Percentiles rank a stretch among this genome's conserved stretches.
Evolutionary conservation across 768 basidiomycete genomes (phyloP).

Genomic region (Boletus reticulatus): DNA sequence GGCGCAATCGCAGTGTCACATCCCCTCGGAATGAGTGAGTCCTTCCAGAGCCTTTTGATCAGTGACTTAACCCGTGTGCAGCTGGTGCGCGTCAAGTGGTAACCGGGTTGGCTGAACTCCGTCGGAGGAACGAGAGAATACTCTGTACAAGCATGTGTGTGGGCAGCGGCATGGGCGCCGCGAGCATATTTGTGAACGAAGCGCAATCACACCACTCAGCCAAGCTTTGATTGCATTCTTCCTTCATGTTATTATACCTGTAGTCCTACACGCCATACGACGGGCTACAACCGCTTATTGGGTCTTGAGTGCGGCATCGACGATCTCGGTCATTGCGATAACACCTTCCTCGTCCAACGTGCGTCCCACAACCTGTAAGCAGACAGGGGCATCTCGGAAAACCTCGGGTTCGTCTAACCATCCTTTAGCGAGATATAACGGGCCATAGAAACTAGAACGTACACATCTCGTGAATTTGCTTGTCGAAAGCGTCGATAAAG

Average conservation of each 20-base stretch:
- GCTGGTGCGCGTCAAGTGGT: slow-evolving; percentile 87
- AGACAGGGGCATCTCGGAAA: slow-evolving; percentile 58
- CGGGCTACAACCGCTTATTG: neutral
- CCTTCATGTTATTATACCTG: no score
- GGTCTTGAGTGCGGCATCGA: slow-evolving; percentile 50
- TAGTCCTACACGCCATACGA: neutral
- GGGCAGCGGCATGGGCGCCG: slow-evolving; percentile 90
- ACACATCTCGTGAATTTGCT: slow-evolving; percentile 53
- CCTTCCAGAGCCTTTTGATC: neutral
- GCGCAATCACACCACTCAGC: slow-evolving; percentile 19
- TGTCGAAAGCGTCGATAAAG: slow-evolving; percentile 51
- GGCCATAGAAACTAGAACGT: slow-evolving; percentile 19
- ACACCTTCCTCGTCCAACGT: slow-evolving; percentile 77
- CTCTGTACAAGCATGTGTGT: slow-evolving; percentile 82
- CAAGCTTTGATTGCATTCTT: no score
- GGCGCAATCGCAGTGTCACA: slow-evolving; percentile 84
- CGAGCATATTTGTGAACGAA: slow-evolving; percentile 78
- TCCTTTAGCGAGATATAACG: neutral
- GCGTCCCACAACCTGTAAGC: slow-evolving; percentile 64
- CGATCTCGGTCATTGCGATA: slow-evolving; percentile 65
- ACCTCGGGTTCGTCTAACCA: slow-evolving; percentile 53
- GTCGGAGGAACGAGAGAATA: slow-evolving; percentile 61
- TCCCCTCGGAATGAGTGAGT: slow-evolving; percentile 81
- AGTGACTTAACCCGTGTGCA: slow-evolving; percentile 28
- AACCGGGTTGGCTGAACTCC: slow-evolving; percentile 82